Base-by-base conservation (phyloP, 768 basidiomycete species). In the Rhizopogon roseolus region DNA sequence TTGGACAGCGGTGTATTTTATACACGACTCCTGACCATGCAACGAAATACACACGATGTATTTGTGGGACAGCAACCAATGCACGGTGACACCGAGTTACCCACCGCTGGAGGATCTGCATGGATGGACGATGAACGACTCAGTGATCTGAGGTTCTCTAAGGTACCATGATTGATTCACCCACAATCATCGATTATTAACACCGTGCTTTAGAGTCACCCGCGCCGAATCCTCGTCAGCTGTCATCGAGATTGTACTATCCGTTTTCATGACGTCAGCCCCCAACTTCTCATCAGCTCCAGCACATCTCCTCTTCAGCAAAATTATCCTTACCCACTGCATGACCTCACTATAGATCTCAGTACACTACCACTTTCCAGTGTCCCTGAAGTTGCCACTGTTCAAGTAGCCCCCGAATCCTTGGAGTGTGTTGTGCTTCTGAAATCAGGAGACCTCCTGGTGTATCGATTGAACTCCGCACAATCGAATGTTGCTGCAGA, bases 231-330 rank as follows among this genome's bases (percentile, higher is more conserved):
- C 5, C 68, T 90, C 17, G 66, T 88, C 3, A 87, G 86, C 0
- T 73, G 73, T 51, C 83, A 89, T 62, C 69, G 71, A 9, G 84
- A 93, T 64, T 71, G 84, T 17, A 79, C 77, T 5, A 69, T 94
- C 17, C 80, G 78, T 52, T 88, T 94, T 66, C 81, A 82, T 58
- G 92, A 96, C 65, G 67, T 85, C 40, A 90, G 89, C 51, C 77
- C 82, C 4, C 84, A 87, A 28, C 73, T 92, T 2, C 70, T 91
- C 3, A 70, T 81, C 36, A 69, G 71, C 43, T 62, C 72, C 4
- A 67, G 70, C 6, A 73, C 76, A 4, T 72, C 74, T 9, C 81
- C 86, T 4, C 65, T 91, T 1, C 69, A 77, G 25, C 73, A 77
- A 50, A 76, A 83, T 53, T 93, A 83, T 60, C 92, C 93, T 0